phyloP scores from a whole-genome alignment of 1,139 yeast genomes.

The Blastobotrys petasosporus region DNA sequence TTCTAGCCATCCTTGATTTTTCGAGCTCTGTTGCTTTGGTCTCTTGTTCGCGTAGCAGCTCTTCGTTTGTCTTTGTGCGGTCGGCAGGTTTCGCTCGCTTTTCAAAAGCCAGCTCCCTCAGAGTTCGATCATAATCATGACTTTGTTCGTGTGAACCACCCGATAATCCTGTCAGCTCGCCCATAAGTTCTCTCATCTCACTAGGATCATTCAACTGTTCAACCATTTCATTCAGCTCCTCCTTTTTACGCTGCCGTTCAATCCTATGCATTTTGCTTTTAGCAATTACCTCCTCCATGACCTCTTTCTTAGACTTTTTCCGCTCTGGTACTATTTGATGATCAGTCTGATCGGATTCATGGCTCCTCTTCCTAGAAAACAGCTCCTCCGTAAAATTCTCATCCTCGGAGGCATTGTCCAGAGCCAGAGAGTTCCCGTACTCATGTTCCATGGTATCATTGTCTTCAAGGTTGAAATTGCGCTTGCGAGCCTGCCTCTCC shows the following conservation, averaged over 20 bases:
- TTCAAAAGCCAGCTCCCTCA: slow-evolving; percentile 75
- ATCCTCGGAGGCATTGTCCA: slow-evolving; percentile 24
- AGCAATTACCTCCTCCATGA: slow-evolving; percentile 94
- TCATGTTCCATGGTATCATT: slow-evolving; percentile 53
- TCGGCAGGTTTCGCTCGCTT: slow-evolving; percentile 94
- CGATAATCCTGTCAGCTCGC: slow-evolving; percentile 41
- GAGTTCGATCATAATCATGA: slow-evolving; percentile 64
- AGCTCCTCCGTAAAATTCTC: too few species aligned
- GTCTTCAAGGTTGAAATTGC: slow-evolving; percentile 53
- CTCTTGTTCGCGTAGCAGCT: slow-evolving; percentile 63
- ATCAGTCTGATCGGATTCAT: slow-evolving; percentile 22
- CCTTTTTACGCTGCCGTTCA: slow-evolving; percentile 77
- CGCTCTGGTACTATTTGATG: slow-evolving; percentile 42
- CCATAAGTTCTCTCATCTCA: slow-evolving; percentile 70
- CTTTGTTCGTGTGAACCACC: slow-evolving; percentile 30
- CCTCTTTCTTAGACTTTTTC: slow-evolving; percentile 86
- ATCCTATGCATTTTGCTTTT: slow-evolving; percentile 86
- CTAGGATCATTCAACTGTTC: slow-evolving; percentile 74
- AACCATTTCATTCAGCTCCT: slow-evolving; percentile 62
- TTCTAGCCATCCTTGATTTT: slow-evolving; percentile 69
- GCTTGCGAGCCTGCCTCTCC: slow-evolving; percentile 53
- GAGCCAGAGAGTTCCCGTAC: slow-evolving; percentile 61
- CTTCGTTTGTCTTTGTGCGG: slow-evolving; percentile 89
- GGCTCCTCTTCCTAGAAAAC: too few species aligned
- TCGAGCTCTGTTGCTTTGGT: slow-evolving; percentile 67